Conservation (phyloP, 1,284 basidiomycete species). For the Gomphus bonarii region DNA sequence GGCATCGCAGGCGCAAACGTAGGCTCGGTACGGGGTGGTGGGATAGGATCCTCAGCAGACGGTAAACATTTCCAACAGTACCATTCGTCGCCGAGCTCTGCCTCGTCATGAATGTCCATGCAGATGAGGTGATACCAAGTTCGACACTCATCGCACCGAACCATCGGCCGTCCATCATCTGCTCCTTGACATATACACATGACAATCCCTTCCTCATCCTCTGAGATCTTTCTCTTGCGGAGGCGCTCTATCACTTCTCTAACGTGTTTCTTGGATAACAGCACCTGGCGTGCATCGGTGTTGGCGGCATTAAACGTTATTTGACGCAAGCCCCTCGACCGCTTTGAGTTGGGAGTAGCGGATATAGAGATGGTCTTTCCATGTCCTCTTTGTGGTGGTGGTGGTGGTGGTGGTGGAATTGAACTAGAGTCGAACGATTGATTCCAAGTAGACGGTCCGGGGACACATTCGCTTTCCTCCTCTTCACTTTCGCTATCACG, state of each 20-base stretch:
- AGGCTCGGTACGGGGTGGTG: background rate
- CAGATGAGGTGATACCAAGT: conserved; percentile 71
- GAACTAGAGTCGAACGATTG: conserved; percentile 20
- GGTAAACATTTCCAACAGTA: conserved; percentile 33
- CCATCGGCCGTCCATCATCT: conserved; percentile 58
- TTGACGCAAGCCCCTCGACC: background rate
- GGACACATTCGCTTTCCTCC: conserved; percentile 43
- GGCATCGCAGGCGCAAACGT: conserved; percentile 6
- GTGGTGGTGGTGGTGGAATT: conserved; percentile 24
- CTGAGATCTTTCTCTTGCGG: conserved; percentile 21
- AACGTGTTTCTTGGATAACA: conserved; percentile 58
- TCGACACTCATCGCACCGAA: conserved; percentile 67
- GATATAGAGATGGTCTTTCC: conserved; percentile 48
- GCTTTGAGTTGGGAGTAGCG: conserved; percentile 23
- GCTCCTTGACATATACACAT: conserved; percentile 54
- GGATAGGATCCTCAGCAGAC: background rate
- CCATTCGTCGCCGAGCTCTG: conserved; percentile 65
- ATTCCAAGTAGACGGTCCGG: conserved; percentile 30
- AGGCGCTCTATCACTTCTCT: conserved; percentile 44
- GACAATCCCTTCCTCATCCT: conserved; percentile 33
- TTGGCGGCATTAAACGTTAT: conserved; percentile 17
- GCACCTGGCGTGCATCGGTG: conserved; percentile 59
- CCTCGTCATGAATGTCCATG: conserved; percentile 50
- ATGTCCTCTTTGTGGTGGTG: conserved; percentile 31
- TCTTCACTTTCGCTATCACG: conserved; percentile 29